Base-by-base conservation (phyloP, 176 grass and related monocot genomes). In the Pontederia paniculata region DNA sequence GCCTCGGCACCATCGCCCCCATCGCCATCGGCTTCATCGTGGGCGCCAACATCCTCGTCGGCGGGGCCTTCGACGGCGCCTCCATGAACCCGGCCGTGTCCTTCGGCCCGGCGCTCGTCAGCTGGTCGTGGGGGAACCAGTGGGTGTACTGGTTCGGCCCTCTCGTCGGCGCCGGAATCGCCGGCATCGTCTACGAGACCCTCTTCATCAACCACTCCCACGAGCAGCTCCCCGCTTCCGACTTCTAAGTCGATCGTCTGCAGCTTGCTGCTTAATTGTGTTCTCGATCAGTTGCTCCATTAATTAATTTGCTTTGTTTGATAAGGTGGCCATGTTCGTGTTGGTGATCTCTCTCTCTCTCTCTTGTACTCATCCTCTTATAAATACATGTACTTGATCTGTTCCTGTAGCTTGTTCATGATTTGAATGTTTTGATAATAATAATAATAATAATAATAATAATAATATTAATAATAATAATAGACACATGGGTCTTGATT, bases 11-110 rank as follows among this genome's bases (percentile, higher is more conserved):
- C 21, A 57, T 57, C 13, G 54, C 54, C 20, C 54, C 54, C 54
- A 41, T 57, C 11, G 54, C 54, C 21, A 57, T 57, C 54, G 54
- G 54, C 20, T 57, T 57, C 54, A 57, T 57, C 54, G 54, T 57
- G 12, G 54, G 54, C 12, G 54, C 54, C 54, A 57, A 57, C 22
- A 57, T 57, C 23, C 22, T 57, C 12, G 54, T 25, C 12, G 54
- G 54, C 14, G 54, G 54, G 54, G 12, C 54, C 54, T 57, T 57
- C 54, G 54, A 57, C 13, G 54, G 54, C 21, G 54, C 54, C 1
- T 57, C 54, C 21, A 57, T 57, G 54, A 57, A 57, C 54, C 54
- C 54, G 12, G 54, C 54, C 10, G 54, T 57, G 21, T 57, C 54
- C 11, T 57, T 57, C 23, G 54, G 54, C 54, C 54, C 54, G 54